Evolutionary conservation across 2,329 filamentous ascomycete species (phyloP).

Genomic region (Rutstroemia sp.): DNA sequence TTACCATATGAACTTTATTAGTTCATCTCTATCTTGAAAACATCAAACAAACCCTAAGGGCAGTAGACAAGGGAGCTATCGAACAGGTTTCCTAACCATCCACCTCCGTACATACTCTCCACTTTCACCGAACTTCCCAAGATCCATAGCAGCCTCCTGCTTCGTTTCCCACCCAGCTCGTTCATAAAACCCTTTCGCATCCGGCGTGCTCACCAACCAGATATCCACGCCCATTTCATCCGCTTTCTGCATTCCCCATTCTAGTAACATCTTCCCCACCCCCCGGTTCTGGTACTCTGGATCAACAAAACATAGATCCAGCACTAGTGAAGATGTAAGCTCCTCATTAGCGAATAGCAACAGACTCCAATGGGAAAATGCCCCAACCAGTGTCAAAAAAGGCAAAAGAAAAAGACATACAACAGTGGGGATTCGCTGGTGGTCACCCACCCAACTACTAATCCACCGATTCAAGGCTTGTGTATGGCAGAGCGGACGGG

Average conservation of each 20-base stretch:
- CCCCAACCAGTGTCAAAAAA: too few species aligned
- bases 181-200: conserved; percentile 17
- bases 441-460: too few species aligned
- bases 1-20: too few species aligned
- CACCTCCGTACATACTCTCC: conserved; percentile 14
- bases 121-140: conserved; percentile 15
- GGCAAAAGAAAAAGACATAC: neutral
- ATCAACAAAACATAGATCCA: conserved; percentile 18
- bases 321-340: neutral
- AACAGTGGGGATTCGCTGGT: too few species aligned
- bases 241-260: conserved; percentile 12
- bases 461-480: too few species aligned
- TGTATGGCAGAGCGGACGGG: too few species aligned
- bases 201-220: conserved; percentile 18
- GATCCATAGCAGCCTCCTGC: conserved; percentile 14
- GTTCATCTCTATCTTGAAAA: too few species aligned
- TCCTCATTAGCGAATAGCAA: too few species aligned
- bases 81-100: conserved; percentile 13
- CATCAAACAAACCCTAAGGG: too few species aligned
- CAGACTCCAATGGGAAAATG: too few species aligned
- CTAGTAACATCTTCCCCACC: conserved; percentile 14
- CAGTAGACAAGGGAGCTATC: too few species aligned
- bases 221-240: conserved; percentile 11
- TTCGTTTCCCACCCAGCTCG: conserved; percentile 26
- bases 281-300: conserved; percentile 15